A percentile compares a stretch with the other conserved stretches of the same genome.
Conservation (phyloP, 805 yeast genomes). For the Zygosaccharomyces siamensis region DNA sequence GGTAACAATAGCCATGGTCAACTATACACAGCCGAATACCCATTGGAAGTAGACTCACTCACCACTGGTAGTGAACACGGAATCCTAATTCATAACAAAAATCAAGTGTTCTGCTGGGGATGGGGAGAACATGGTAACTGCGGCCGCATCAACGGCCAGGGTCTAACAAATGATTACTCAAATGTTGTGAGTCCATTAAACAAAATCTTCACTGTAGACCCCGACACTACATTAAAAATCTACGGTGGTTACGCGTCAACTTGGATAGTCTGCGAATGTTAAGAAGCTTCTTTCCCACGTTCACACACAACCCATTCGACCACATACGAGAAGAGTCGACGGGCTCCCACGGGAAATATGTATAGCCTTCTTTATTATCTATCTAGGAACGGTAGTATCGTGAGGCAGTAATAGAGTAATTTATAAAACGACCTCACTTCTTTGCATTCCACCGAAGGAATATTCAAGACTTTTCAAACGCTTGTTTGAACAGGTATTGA, state of each 20-base stretch:
- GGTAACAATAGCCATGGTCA: constrained; percentile 85
- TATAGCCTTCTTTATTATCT: constrained; percentile 57
- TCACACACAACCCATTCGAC: constrained; percentile 39
- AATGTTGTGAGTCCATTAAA: constrained; percentile 25
- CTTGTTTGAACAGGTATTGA: background rate
- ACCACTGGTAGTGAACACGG: constrained; percentile 89
- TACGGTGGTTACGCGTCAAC: constrained; percentile 31
- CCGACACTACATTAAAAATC: constrained; percentile 8
- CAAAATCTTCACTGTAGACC: constrained; percentile 7
- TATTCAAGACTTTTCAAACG: background rate
- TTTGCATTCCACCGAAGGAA: constrained; percentile 2
- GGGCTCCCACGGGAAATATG: constrained; percentile 72
- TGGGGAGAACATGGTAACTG: constrained; percentile 99
- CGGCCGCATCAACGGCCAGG: constrained; percentile 39
- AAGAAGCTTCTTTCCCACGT: constrained; percentile 75
- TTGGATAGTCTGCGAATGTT: constrained; percentile 46
- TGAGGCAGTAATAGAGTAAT: constrained; percentile 5
- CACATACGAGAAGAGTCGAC: constrained; percentile 24
- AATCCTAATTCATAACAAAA: constrained; percentile 33
- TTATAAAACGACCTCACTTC: constrained; percentile 9
- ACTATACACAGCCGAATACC: constrained; percentile 30
- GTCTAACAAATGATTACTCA: constrained; percentile 23
- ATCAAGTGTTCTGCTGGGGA: constrained; percentile 72
- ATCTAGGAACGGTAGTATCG: constrained; percentile 26
- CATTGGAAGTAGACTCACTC: constrained; percentile 21